Base-by-base conservation (phyloP, 352 stramenopile genomes). In the Pythium sukuiense region DNA sequence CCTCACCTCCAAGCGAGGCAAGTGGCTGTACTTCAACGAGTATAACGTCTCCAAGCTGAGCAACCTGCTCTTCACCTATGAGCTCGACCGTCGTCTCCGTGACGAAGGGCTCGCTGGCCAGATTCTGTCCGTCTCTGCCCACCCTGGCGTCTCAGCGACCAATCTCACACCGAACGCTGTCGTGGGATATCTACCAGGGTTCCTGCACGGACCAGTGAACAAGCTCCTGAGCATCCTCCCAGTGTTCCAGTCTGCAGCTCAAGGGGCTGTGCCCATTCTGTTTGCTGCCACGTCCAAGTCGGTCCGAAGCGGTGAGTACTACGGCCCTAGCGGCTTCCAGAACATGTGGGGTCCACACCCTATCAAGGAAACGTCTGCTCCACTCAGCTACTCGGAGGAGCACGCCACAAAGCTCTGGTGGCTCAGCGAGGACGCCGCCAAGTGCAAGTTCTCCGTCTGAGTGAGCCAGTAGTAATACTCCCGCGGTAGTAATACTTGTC, bases 21-120 rank as follows among this genome's bases (percentile, higher is more conserved):
- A 65, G 53, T 74, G 68, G 48, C 27, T 67, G 18, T 82, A 80
- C 63, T 61, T 74, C 20, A 73, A 77, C 57, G 79, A 88, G 45
- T 88, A 88, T 64, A 60, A 54, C 55, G 72, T 63, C 33, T 86
- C 72, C 24, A 79, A 79, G 62, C 61, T 79, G 14, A 46, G 37
- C 20, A 72, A 65, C 14, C 30, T 79, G 45, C 45, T 77, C 13
- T 77, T 77, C 41, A 61, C 64, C 8, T 67, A 67, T 13, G 72
- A 79, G 52, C 58, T 79, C 9, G 30, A 64, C 26, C 60, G 66
- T n/a, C 64, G 65, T 11, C 61, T 79, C 45, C 80, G 27, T 24
- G 24, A 59, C 29, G 12, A 54, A 50, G n/a, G 39, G 63, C 46
- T 61, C 24, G 39, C 39, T 33, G 84, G 33, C 61, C 70, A 68